Base-by-base conservation (phyloP, 1,284 basidiomycete genomes). In the Apiotrichum siamense region DNA sequence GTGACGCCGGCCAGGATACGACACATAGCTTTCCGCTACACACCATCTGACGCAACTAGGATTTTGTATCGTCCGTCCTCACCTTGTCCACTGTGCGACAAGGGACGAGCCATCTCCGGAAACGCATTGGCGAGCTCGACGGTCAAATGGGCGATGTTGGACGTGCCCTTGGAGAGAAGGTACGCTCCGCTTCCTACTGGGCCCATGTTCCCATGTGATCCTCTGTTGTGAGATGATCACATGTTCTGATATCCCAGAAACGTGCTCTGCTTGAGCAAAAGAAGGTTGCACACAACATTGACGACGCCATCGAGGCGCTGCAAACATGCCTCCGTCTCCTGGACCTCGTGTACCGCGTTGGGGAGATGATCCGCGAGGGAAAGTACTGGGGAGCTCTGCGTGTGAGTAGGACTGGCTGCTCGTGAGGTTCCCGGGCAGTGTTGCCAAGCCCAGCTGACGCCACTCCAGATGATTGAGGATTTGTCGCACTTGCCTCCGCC, bases 361-460 rank as follows among this genome's bases (percentile, higher is more conserved):
- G 88, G 21, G 84, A 89, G 65, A 88, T 98, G 83, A 88, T 98
- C 61, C 81, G 82, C 60, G 84, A 91, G 60, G 86, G 87, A 48
- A 92, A 88, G 76, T 98, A 93, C 76, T 98, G 91, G 85, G 91
- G 91, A 62, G 96, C 94, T 41, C 74, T 99, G 64, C 79, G 93
- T 75, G 91, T 94, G 69, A 70, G 88, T 86, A 18, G n/a, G n/a
- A n/a, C n/a, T n/a, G n/a, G n/a, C n/a, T n/a, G n/a, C n/a, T n/a
- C 61, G 47, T 68, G 38, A 7, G 4, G 2, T 24, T 3, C 65
- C 67, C 64, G 58, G 59, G 59, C 52, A 5, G 13, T 25, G 27
- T 15, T 18, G 38, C 7, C 13, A 6, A 11, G 3, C 20, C 6
- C 36, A 3, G 20, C 9, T 10, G 44, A 49, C 47, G 42, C 48